Percentiles rank a stretch among this genome's conserved stretches.
phyloP scores from a whole-genome alignment of 2,329 filamentous ascomycete species.

The Sclerotinia minor region DNA sequence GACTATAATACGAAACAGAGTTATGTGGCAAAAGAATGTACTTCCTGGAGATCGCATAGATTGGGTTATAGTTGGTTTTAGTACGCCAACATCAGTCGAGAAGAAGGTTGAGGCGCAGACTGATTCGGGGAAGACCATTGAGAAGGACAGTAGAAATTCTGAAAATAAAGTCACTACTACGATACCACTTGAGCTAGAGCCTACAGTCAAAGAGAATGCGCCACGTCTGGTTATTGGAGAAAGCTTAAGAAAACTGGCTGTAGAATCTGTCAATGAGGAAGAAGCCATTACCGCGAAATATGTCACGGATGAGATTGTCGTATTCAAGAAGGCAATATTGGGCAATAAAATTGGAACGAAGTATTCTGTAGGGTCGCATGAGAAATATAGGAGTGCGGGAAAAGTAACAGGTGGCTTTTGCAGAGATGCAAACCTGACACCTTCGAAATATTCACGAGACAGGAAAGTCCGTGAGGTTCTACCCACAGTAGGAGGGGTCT shows the following conservation, averaged over 20 bases:
- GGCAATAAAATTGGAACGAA: too few relatives aligned
- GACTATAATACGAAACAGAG: neutral
- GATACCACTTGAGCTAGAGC: neutral
- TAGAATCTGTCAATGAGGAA: neutral
- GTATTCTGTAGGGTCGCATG: neutral
- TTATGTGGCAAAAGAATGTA: constrained; percentile 1
- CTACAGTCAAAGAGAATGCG: neutral
- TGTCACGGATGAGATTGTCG: neutral
- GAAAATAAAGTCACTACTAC: too few relatives aligned
- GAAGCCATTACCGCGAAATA: too few relatives aligned
- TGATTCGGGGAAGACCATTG: too few relatives aligned
- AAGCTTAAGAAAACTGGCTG: neutral
- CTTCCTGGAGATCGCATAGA: neutral
- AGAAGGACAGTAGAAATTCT: too few relatives aligned
- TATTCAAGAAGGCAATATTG: neutral
- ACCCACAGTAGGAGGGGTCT: neutral
- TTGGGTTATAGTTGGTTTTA: constrained; percentile 15
- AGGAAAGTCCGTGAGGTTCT: neutral
- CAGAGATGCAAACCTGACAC: neutral
- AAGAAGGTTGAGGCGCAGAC: neutral
- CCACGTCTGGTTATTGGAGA: neutral
- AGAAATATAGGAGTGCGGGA: neutral
- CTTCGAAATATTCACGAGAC: neutral
- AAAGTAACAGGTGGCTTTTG: neutral
- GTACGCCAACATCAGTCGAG: neutral